Evolutionary conservation across 495 filamentous ascomycete species (phyloP).

Genomic region (Corynascus novoguineensis): DNA sequence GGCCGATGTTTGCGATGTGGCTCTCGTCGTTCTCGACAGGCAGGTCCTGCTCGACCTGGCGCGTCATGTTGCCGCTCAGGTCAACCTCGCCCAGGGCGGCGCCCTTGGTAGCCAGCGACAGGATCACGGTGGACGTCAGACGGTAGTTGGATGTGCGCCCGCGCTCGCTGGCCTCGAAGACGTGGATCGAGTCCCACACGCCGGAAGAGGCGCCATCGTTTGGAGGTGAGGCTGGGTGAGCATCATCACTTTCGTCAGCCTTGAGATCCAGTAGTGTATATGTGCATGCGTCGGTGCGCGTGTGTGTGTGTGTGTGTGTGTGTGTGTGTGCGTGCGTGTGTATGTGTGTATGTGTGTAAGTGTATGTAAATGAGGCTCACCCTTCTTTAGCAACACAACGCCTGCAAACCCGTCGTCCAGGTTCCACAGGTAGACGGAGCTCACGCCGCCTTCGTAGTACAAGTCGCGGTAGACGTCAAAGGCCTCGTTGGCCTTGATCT

Average conservation of each 20-base stretch:
- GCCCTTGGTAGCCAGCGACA: constrained; percentile 69
- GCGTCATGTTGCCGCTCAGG: constrained; percentile 93
- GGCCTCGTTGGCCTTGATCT: constrained; percentile 87
- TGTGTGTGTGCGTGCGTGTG: neutral
- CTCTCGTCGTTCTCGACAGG: constrained; percentile 83
- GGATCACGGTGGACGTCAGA: constrained; percentile 92
- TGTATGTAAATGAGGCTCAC: too few relatives aligned
- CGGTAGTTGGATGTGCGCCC: constrained; percentile 92
- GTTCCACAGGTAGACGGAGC: constrained; percentile 97
- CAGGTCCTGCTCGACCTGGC: constrained; percentile 87
- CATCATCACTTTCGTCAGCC: neutral
- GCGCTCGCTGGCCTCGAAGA: constrained; percentile 91
- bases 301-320: neutral
- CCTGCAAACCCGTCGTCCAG: constrained; percentile 97
- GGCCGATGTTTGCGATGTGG: constrained; percentile 93
- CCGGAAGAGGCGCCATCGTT: constrained; percentile 64
- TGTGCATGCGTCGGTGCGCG: neutral
- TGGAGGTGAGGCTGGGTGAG: constrained; percentile 26
- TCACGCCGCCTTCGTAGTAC: constrained; percentile 96
- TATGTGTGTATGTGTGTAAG: neutral
- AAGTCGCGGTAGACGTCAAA: constrained; percentile 96
- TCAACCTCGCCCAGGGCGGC: constrained; percentile 82
- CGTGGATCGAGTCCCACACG: constrained; percentile 97
- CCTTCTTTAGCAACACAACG: constrained; percentile 91
- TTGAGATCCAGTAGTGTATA: neutral